Base-by-base conservation (phyloP, 352 stramenopile genomes). In the Discostella stelligera region DNA sequence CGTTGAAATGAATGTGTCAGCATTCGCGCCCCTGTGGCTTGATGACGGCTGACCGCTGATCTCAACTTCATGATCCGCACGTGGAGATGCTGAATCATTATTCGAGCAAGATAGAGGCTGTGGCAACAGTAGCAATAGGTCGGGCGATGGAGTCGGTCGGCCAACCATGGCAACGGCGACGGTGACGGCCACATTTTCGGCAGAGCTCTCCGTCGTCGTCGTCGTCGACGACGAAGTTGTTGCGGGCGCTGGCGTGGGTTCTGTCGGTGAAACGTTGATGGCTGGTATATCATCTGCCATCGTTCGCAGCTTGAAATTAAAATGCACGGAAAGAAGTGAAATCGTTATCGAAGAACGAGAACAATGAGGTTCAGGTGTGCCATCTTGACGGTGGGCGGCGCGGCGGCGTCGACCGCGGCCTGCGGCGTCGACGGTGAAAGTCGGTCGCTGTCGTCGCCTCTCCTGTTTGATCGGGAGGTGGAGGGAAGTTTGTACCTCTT, bases 71-170 rank as follows among this genome's bases (percentile, higher is more conserved):
- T 23, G 41, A 61, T 21, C 30, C 14, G 62, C 27, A 14, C 16
- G 62, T 25, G 46, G 30, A 14, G 3, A 46, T 49, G 6, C 30
- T 11, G 30, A 25, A 50, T 70, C 62, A 32, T 23, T 60, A 20
- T 61, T 70, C 46, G 62, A n/a, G 7, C 46, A 61, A 25, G 62
- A 69, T 1, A 8, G 41, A 10, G 27, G n/a, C 25, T 59, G 25
- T 37, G 48, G 48, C 37, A 44, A 10, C 13, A 44, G 37, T 27
- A 52, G 62, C 2, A 70, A 53, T 37, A 60, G 62, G 25, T 70
- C 62, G 62, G 62, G 62, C 30, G 62, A 70, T 58, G 62, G 62
- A 13, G 62, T 70, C 7, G 62, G 62, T 30, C 62, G 62, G 41
- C 62, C 62, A 21, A 61, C 20, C 53, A 61, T 46, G n/a, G 53